A percentile compares a stretch with the other conserved stretches of the same genome.
These are phyloP conservation scores for Sistotremastrum suecicum DNA, from an alignment of 768 basidiomycete genomes.

Conservation along the genomic window DNA sequence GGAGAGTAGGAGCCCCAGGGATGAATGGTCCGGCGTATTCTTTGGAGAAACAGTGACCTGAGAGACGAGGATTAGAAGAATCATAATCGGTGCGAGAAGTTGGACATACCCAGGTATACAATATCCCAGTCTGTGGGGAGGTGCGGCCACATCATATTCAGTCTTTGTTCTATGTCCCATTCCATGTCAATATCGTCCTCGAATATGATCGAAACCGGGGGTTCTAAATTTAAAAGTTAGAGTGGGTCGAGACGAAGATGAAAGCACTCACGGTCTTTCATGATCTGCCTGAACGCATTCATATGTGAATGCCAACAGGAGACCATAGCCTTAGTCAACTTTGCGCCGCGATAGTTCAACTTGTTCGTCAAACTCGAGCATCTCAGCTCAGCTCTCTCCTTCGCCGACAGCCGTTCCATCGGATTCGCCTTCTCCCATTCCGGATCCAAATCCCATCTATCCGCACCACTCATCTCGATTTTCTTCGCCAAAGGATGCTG, in stretches of 20 bases:
- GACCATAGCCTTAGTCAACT: slow-evolving; percentile 39
- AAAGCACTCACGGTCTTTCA: slow-evolving; percentile 10
- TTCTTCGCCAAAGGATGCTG: too few relatives aligned
- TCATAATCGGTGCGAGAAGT: too few relatives aligned
- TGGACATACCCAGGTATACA: slow-evolving; percentile 43
- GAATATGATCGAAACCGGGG: slow-evolving; percentile 34
- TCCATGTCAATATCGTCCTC: slow-evolving; percentile 80
- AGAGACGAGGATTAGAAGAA: too few relatives aligned
- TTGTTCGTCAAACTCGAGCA: too few relatives aligned
- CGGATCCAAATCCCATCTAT: too few relatives aligned
- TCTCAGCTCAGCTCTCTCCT: too few relatives aligned
- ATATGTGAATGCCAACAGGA: slow-evolving; percentile 67
- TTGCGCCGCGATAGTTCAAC: too few relatives aligned
- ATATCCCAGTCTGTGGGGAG: slow-evolving; percentile 60
- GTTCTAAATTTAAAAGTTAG: slow-evolving; percentile 6
- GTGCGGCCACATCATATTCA: slow-evolving; percentile 10
- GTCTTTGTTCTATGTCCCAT: slow-evolving; percentile 32
- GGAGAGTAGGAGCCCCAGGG: slow-evolving; percentile 11
- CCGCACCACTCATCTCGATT: too few relatives aligned
- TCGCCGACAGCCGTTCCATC: too few relatives aligned
- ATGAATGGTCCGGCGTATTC: slow-evolving; percentile 31
- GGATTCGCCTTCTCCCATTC: too few relatives aligned
- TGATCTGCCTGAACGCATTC: too few relatives aligned
- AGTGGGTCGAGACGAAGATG: slow-evolving; percentile 10
- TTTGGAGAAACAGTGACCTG: slow-evolving; percentile 73